phyloP scores from a whole-genome alignment of 2,329 filamentous ascomycete species.

The Penicillium sp. region DNA sequence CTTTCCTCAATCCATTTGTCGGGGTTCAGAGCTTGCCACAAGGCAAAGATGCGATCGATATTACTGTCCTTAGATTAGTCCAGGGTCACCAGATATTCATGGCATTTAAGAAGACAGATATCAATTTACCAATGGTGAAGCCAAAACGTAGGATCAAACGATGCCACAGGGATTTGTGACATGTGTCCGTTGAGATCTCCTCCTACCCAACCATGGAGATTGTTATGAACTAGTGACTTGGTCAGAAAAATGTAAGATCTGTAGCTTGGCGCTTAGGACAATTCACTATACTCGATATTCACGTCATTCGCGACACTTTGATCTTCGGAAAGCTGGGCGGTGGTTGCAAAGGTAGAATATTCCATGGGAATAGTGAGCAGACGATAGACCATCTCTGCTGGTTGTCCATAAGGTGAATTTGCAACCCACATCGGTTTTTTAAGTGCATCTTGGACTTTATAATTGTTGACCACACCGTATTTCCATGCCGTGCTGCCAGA shows the following conservation, averaged over 20 bases:
- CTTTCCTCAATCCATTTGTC: conserved; percentile 56
- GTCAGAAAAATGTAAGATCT: background rate
- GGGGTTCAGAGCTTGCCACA: conserved; percentile 75
- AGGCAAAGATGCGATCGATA: conserved; percentile 70
- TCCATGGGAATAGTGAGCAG: conserved; percentile 16
- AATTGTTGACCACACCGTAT: conserved; percentile 22
- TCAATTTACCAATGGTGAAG: conserved; percentile 61
- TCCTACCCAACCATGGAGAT: conserved; percentile 56
- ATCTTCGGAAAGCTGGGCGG: conserved; percentile 18
- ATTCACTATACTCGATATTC: conserved; percentile 16
- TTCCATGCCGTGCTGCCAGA: conserved; percentile 15
- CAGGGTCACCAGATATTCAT: background rate
- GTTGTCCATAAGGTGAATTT: conserved; percentile 12
- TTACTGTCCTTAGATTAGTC: background rate
- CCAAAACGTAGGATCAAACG: conserved; percentile 79
- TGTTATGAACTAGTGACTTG: conserved; percentile 33
- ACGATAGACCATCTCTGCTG: conserved; percentile 22
- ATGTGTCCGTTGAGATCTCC: conserved; percentile 62
- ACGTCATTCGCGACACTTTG: conserved; percentile 12
- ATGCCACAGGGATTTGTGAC: conserved; percentile 69
- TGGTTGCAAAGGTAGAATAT: conserved; percentile 22
- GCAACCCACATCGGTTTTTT: conserved; percentile 9
- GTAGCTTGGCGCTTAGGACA: background rate
- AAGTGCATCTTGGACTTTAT: conserved; percentile 17
- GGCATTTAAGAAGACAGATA: background rate